phyloP scores from a whole-genome alignment of 768 basidiomycete genomes.

The Boletus coccyginus region DNA sequence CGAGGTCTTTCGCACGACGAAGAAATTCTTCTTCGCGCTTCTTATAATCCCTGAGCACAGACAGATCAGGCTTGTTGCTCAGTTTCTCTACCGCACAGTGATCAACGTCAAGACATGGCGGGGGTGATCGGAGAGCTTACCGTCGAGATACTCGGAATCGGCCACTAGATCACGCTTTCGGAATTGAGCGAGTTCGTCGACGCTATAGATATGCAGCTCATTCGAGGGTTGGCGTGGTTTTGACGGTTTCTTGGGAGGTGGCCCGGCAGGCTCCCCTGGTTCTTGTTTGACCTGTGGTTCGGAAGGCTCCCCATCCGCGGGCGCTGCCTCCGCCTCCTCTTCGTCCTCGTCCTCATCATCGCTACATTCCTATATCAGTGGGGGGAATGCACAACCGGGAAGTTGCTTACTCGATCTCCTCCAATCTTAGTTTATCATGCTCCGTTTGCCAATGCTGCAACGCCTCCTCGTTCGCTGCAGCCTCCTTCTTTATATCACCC shows the following conservation, averaged over 20 bases:
- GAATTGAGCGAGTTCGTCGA: slow-evolving; percentile 66
- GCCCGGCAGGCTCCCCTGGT: slow-evolving; percentile 29
- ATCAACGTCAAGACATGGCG: slow-evolving; percentile 59
- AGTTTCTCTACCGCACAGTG: slow-evolving; percentile 61
- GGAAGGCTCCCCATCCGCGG: slow-evolving; percentile 30
- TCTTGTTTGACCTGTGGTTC: slow-evolving; percentile 44
- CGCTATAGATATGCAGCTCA: slow-evolving; percentile 68
- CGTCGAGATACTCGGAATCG: slow-evolving; percentile 81
- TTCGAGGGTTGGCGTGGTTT: slow-evolving; percentile 42
- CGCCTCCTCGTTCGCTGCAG: slow-evolving; percentile 49
- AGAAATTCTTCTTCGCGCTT: slow-evolving; percentile 90
- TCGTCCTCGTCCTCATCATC: slow-evolving; percentile 58
- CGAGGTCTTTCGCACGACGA: slow-evolving; percentile 84
- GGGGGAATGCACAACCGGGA: neutral
- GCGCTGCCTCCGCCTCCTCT: slow-evolving; percentile 41
- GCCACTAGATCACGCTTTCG: slow-evolving; percentile 74
- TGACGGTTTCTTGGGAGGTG: slow-evolving; percentile 23
- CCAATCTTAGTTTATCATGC: slow-evolving; percentile 74
- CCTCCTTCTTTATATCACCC: slow-evolving; percentile 59
- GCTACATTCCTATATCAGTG: slow-evolving; percentile 9
- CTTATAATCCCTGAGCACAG: slow-evolving; percentile 86
- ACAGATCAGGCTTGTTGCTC: slow-evolving; percentile 82
- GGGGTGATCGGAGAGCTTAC: slow-evolving; percentile 37
- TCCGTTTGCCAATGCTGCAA: slow-evolving; percentile 63
- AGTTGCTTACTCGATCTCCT: slow-evolving; percentile 86